Evolutionary conservation across 208 protist genomes (phyloP).

Genomic region (Lotmaria passim): DNA sequence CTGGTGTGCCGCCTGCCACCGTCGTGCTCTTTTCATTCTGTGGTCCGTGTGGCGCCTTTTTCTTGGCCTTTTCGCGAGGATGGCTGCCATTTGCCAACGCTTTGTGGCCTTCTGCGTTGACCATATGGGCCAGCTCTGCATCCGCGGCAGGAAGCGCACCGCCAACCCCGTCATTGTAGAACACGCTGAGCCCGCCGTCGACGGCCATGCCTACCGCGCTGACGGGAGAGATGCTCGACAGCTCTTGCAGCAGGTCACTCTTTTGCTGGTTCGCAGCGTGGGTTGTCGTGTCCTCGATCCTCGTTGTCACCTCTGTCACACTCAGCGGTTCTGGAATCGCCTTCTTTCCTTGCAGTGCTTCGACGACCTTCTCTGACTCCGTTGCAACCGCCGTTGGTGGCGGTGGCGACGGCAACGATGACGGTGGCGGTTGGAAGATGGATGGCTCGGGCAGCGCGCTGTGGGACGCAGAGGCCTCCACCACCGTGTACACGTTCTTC

Average conservation of each 20-base stretch:
- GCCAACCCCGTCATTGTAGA: constrained; percentile 4
- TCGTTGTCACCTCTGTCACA: not conserved
- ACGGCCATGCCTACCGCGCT: not conserved
- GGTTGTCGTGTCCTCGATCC: not conserved
- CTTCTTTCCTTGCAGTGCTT: not conserved
- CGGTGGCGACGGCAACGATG: not conserved
- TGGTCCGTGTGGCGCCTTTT: not conserved
- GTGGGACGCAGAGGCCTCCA: constrained; percentile 11
- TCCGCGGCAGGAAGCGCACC: not conserved
- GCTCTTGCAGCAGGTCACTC: not conserved
- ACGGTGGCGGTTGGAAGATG: constrained; percentile 7
- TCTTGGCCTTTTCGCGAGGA: too few species aligned
- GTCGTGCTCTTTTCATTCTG: constrained; percentile 5
- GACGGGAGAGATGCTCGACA: constrained; percentile 10
- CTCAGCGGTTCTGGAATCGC: not conserved
- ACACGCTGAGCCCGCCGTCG: constrained; percentile 8
- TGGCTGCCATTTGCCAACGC: too few species aligned
- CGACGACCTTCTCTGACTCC: not conserved
- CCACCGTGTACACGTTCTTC: constrained; percentile 34
- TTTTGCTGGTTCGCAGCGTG: not conserved
- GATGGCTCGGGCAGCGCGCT: constrained; percentile 22
- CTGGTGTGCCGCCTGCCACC: not conserved
- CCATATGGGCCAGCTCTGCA: not conserved
- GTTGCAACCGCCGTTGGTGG: not conserved
- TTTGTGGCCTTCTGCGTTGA: too few species aligned